Evolutionary conservation across 176 grass and related monocot genomes (phyloP).

Genomic region (Avena insularis): DNA sequence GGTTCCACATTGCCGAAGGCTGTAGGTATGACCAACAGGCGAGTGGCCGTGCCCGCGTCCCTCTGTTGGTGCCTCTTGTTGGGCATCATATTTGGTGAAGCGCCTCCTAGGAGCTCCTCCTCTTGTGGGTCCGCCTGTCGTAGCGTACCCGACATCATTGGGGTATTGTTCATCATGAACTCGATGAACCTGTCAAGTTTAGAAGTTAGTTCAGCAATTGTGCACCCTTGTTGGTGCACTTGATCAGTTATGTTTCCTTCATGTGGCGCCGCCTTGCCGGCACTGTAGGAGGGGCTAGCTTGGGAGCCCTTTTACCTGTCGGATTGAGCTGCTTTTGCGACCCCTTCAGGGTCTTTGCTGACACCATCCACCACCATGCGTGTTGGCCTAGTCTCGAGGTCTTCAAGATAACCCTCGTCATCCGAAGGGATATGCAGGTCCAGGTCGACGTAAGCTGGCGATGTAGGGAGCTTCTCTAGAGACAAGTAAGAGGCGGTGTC

Average conservation of each 20-base stretch:
- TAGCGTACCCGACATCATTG: no score
- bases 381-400: not conserved
- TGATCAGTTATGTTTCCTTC: not conserved
- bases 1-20: no score
- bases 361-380: not conserved
- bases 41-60: rapidly evolving
- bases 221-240: not conserved
- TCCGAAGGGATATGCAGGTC: not conserved
- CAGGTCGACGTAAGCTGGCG: not conserved
- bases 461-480: not conserved
- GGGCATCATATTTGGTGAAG: no score
- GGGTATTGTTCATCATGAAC: not conserved
- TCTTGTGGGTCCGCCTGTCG: not conserved
- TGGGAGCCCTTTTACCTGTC: not conserved
- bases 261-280: rapidly evolving
- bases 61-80: no score
- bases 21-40: no score
- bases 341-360: rapidly evolving
- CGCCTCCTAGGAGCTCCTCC: not conserved
- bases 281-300: not conserved
- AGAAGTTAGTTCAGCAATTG: not conserved
- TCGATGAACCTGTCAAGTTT: not conserved
- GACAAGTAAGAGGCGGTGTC: not conserved
- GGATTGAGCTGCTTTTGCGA: no score
- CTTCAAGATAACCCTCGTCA: not conserved